Conservation (phyloP, 75 land plant genomes). For the Selaginella tamariscina region DNA sequence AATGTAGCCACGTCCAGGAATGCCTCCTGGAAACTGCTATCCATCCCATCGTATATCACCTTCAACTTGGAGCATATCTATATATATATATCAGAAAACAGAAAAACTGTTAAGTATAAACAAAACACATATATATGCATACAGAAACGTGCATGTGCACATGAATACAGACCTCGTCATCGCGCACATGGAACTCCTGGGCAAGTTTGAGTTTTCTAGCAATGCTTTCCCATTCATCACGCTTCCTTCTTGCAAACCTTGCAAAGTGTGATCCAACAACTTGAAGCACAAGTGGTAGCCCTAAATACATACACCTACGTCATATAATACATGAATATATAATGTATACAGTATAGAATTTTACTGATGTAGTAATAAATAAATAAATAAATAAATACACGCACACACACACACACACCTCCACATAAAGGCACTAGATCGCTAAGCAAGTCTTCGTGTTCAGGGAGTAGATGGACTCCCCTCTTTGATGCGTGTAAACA, state of each 20-base stretch:
- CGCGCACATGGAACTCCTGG: neutral
- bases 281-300: conserved; percentile 5
- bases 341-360: too few species aligned
- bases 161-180: too few species aligned
- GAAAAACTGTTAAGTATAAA: too few species aligned
- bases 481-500: conserved; percentile 3
- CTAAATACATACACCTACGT: too few species aligned
- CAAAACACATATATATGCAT: too few species aligned
- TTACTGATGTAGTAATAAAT: too few species aligned
- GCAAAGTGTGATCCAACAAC: conserved; percentile 7
- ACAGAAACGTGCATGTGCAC: too few species aligned
- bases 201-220: neutral
- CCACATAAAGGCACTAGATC: conserved; percentile 5
- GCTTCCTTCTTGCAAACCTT: neutral
- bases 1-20: conserved; percentile 2
- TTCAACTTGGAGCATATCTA: conserved; percentile 12
- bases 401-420: too few species aligned
- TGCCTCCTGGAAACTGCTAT: neutral
- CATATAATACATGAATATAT: too few species aligned
- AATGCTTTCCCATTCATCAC: neutral
- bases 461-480: neutral
- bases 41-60: neutral
- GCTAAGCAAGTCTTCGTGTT: conserved; percentile 5
- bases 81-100: too few species aligned
- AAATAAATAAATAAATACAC: too few species aligned